Percentiles rank a stretch among this genome's conserved stretches.
Evolutionary conservation across 2,329 filamentous ascomycete genomes (phyloP).

Genomic region (Cercospora sesami): DNA sequence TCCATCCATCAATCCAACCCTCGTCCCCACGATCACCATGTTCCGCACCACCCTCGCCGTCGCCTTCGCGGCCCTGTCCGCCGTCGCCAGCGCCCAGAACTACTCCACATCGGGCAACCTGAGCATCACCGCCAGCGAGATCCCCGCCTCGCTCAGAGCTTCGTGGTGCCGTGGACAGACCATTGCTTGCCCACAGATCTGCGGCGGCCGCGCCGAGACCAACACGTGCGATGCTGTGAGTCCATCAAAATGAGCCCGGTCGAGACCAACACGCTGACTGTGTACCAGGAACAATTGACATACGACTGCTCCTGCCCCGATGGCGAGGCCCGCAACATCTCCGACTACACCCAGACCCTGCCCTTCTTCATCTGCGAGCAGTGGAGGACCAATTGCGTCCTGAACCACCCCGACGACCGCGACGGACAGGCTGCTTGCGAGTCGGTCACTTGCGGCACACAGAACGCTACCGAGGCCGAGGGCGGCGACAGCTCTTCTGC

Average conservation of each 20-base stretch:
- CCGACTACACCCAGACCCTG: constrained; percentile 58
- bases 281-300: constrained; percentile 45
- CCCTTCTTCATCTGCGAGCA: constrained; percentile 61
- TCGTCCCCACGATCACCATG: constrained; percentile 42
- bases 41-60: constrained; percentile 50
- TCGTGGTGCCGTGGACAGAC: constrained; percentile 61
- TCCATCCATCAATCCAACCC: constrained; percentile 27
- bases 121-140: constrained; percentile 45
- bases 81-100: constrained; percentile 48
- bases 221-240: constrained; percentile 62
- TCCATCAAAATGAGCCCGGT: constrained; percentile 23
- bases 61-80: constrained; percentile 49
- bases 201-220: constrained; percentile 49
- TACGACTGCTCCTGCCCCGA: constrained; percentile 61
- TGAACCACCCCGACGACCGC: constrained; percentile 42
- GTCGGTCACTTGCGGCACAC: constrained; percentile 54
- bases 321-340: constrained; percentile 56
- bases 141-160: constrained; percentile 42
- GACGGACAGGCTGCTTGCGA: constrained; percentile 49
- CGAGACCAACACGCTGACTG: not conserved
- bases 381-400: constrained; percentile 49
- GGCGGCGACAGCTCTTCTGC: constrained; percentile 36
- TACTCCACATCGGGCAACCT: constrained; percentile 41
- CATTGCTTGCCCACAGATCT: constrained; percentile 62
- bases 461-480: constrained; percentile 45